phyloP scores from a whole-genome alignment of 768 basidiomycete genomes.

The Trametes elegans region DNA sequence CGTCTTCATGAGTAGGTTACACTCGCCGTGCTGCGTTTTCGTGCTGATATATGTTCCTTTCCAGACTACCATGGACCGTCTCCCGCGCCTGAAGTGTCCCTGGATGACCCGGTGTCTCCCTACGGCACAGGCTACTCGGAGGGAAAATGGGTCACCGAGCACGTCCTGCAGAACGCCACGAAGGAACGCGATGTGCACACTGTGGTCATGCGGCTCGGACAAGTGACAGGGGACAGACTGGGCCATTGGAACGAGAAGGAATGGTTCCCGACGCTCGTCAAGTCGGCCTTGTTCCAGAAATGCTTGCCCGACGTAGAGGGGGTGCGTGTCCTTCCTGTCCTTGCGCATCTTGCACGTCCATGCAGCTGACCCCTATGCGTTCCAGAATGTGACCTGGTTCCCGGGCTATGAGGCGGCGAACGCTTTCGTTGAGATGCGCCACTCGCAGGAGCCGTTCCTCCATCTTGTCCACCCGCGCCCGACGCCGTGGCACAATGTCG shows the following conservation, averaged over 20 bases:
- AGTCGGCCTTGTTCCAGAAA: conserved; percentile 22
- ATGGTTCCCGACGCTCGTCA: conserved; percentile 33
- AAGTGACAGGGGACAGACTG: conserved; percentile 28
- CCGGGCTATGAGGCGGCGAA: conserved; percentile 25
- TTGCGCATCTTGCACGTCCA: background rate
- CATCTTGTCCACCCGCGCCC: conserved; percentile 43
- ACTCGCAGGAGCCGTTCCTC: conserved; percentile 21
- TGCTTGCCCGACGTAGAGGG: conserved; percentile 27
- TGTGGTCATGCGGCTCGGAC: conserved; percentile 35
- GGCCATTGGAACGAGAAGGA: conserved; percentile 35
- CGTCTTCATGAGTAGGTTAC: conserved; percentile 7
- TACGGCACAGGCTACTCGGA: conserved; percentile 31
- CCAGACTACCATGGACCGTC: conserved; percentile 8
- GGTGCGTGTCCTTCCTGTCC: conserved; percentile 6
- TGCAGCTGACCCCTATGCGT: background rate
- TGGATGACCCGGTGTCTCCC: conserved; percentile 6
- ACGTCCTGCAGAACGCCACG: conserved; percentile 27
- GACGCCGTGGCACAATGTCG: conserved; percentile 29
- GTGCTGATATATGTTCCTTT: background rate
- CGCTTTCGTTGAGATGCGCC: conserved; percentile 26
- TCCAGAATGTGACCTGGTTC: conserved; percentile 27
- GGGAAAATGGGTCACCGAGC: conserved; percentile 34
- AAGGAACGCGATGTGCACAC: conserved; percentile 22
- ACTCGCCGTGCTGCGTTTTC: too few species aligned
- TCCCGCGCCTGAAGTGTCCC: conserved; percentile 1